Evolutionary conservation across 495 filamentous ascomycete species (phyloP), one percentile per base, ranked within the genome.

Genomic region (Lindgomyces ingoldianus): DNA sequence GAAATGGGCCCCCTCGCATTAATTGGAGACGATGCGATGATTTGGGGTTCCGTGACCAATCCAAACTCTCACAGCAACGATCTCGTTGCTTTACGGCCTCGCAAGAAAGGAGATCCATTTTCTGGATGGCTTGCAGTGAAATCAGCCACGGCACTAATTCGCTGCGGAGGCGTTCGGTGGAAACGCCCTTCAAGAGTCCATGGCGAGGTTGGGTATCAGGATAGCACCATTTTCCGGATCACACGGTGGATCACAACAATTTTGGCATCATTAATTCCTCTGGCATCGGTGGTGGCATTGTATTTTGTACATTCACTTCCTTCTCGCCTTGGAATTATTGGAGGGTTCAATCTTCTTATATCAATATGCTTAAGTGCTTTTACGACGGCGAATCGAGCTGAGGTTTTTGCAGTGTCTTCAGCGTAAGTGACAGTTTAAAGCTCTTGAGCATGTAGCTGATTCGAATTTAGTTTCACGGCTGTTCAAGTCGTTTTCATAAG

Each of bases 171-270:
- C 4, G n/a, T 4, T 14, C 25, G 30, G 4, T 41, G 16, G 4
- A 22, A 36, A 16, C 21, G 25, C 3, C 21, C 41, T 9, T 11
- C 4, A 8, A 19, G 8, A 24, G 21, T 6, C 4, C 10, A 46
- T 9, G 41, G 55, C 6, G 25, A 16, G 9, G 3, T 46, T 8
- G 22, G 39, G 3, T 9, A 22, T 26, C 8, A 47, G 25, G 47
- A 53, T 16, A 45, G 11, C 8, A 12, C 59, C 3, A 36, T 62
- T 4, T 30, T 62, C 30, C 21, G 21, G n/a, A 30, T 33, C n/a
- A 58, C 55, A 11, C 33, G 21, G 24, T 58, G 55, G 55, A 56
- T 47, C 10, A 45, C 60, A 46, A 54, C 49, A 21, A 47, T 63
- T 6, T 2, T 63, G 11, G 49, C 50, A 19, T 30, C 51, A 18